A percentile compares a stretch with the other conserved stretches of the same genome.
phyloP scores from a whole-genome alignment of 2,329 filamentous ascomycete genomes.

The Triangularia setosa region DNA sequence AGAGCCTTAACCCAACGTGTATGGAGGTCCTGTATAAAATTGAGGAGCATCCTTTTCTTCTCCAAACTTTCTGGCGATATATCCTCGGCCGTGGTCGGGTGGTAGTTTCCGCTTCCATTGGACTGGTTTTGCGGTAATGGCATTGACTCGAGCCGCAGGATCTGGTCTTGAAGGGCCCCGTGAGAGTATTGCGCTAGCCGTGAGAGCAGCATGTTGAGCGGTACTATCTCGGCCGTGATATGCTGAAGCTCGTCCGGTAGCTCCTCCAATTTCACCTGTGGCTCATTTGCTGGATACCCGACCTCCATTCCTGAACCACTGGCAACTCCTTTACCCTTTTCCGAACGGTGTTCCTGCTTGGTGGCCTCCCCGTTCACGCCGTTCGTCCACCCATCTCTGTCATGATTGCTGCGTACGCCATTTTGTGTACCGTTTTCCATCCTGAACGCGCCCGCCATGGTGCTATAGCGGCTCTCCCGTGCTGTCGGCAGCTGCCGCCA shows the following conservation, averaged over 20 bases:
- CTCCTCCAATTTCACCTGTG: slow-evolving; percentile 48
- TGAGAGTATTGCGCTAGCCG: slow-evolving; percentile 81
- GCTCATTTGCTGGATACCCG: slow-evolving; percentile 21
- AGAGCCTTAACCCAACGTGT: slow-evolving; percentile 89
- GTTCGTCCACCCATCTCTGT: slow-evolving; percentile 45
- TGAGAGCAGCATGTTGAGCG: slow-evolving; percentile 69
- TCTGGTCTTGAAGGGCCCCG: slow-evolving; percentile 67
- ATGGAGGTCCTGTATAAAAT: slow-evolving; percentile 75
- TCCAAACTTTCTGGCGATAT: slow-evolving; percentile 61
- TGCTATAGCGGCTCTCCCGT: slow-evolving; percentile 11
- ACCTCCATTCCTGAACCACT: slow-evolving; percentile 26
- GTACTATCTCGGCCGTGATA: slow-evolving; percentile 71
- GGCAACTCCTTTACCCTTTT: slow-evolving; percentile 32
- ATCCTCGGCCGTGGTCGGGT: slow-evolving; percentile 46
- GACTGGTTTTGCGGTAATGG: slow-evolving; percentile 51
- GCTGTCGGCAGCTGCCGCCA: slow-evolving; percentile 9
- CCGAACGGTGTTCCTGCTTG: slow-evolving; percentile 25
- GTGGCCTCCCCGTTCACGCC: slow-evolving; percentile 39
- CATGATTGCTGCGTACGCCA: slow-evolving; percentile 52
- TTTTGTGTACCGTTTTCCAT: slow-evolving; percentile 45
- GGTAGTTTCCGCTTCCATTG: slow-evolving; percentile 48
- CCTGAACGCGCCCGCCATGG: slow-evolving; percentile 18
- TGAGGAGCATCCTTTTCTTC: slow-evolving; percentile 72
- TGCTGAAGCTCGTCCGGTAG: slow-evolving; percentile 62
- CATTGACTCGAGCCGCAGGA: slow-evolving; percentile 67